Evolutionary conservation across 805 yeast species (phyloP).

Genomic region (Candida qinlingensis): DNA sequence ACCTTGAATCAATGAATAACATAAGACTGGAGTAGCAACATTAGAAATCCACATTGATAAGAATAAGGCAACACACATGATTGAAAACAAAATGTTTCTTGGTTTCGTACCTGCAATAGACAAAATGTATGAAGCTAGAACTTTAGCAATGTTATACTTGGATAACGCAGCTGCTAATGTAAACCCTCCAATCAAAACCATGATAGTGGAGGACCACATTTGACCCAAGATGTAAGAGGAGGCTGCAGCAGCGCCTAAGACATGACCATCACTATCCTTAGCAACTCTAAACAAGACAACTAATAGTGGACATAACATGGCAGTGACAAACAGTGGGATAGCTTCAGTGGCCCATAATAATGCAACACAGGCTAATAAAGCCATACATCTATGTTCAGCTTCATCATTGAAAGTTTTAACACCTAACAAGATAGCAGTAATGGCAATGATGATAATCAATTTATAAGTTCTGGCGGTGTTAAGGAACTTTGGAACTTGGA

Average conservation of each 20-base stretch:
- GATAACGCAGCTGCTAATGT: constrained; percentile 90
- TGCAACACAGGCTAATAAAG: constrained; percentile 57
- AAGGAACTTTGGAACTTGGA: constrained; percentile 43
- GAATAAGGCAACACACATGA: constrained; percentile 82
- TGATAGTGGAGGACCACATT: constrained; percentile 94
- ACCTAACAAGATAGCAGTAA: constrained; percentile 50
- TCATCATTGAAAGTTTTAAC: constrained; percentile 59
- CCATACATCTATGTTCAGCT: constrained; percentile 60
- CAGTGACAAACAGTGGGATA: constrained; percentile 88
- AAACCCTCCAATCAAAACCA: constrained; percentile 87
- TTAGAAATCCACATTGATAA: constrained; percentile 94
- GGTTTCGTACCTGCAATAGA: constrained; percentile 82
- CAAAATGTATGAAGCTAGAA: constrained; percentile 79
- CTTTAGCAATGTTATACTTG: constrained; percentile 83
- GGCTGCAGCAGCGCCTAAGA: constrained; percentile 63
- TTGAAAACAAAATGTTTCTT: constrained; percentile 62
- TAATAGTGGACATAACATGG: constrained; percentile 75
- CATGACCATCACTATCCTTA: constrained; percentile 45
- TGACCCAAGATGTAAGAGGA: constrained; percentile 60
- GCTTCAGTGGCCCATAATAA: constrained; percentile 95
- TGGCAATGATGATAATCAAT: constrained; percentile 40
- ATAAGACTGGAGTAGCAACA: constrained; percentile 93
- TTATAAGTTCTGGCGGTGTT: constrained; percentile 45
- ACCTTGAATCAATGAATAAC: constrained; percentile 84
- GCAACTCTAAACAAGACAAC: constrained; percentile 66